Base-by-base conservation (phyloP, 1,284 basidiomycete genomes). In the Sanghuangporus sanghuang region DNA sequence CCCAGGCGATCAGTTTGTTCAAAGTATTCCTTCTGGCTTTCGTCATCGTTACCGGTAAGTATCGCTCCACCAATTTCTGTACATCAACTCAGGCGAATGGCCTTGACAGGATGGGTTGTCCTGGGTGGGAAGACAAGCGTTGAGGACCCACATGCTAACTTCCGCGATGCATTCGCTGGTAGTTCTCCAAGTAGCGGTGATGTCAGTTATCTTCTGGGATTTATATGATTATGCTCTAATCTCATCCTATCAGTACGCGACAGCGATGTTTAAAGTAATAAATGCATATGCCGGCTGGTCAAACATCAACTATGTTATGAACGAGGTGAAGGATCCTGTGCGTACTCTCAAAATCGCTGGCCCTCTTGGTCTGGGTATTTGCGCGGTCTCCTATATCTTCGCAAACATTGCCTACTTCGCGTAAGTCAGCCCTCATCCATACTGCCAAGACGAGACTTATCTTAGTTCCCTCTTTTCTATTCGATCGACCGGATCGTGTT, bases 181-280 rank as follows among this genome's bases (percentile, higher is more conserved):
- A 79, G 81, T 57, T 81, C 81, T 0, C 73, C 72, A 42, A 81
- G 77, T 58, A 73, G 77, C 58, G 75, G 78, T 21, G 78, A 80
- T 36, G 78, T 78, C 36, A 60, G 72, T 69, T 48, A 7, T 49
- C 14, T 18, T 16, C 18, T n/a, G 7, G 16, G 7, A 16, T 14
- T 18, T 7, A 46, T 46, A n/a, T n/a, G 44, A 18, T 18, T 46
- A 7, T 18, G 16, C 16, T n/a, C 54, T 62, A 12, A 54, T 52
- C 16, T 23, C 40, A 42, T 46, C 6, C 52, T 14, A 40, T n/a
- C 62, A 84, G 80, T 85, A 83, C 63, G 81, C 82, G 1, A 84
- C 84, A 5, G 84, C 82, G 4, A 84, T 75, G 2, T 83, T 83
- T 77, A 85, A 85, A 66, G 82, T 86, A 16, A 71, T 86, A 18